Base-by-base conservation (phyloP, 1,284 basidiomycete genomes). In the Earliella scabrosa region DNA sequence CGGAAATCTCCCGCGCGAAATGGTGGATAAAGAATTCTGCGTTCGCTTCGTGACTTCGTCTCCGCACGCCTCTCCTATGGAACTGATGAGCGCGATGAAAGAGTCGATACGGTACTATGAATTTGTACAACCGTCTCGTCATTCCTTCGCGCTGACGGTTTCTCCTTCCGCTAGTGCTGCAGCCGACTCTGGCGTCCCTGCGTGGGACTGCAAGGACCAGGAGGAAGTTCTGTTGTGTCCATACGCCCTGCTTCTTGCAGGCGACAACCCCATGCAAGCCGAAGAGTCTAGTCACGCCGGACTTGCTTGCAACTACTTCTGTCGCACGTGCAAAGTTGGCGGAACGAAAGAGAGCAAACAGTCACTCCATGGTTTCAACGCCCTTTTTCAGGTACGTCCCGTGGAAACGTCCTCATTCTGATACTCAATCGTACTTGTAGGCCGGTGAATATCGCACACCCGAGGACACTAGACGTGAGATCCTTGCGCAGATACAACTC, bases 211-310 rank as follows among this genome's bases (percentile, higher is more conserved):
- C n/a, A n/a, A n/a, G n/a, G n/a, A n/a, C n/a, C n/a, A n/a, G n/a
- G n/a, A n/a, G n/a, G n/a, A n/a, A n/a, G 59, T 73, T 31, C 54
- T 71, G 6, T 46, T 73, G 1, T 26, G 67, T 1, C 68, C 65
- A 3, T 71, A 63, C 39, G 41, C 27, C 0, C 48, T 72, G 0
- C 65, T 72, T 26, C 43, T 67, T 2, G 51, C 66, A 1, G 71
- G 72, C 2, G 66, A 75, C 46, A 75, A 75, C 52, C 73, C 71
- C 0, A 74, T 75, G 73, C 74, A 75, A 41, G 68, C 68, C 0
- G 68, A 75, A 41, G 53, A 61, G 14, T 73, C 68, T 29, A 70
- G 70, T 35, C 71, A 73, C 2, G 60, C 46, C 18, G 67, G 71
- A 0, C 50, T 74, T 0, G 58, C 52, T 0, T 59, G 64, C 2